A percentile compares a stretch with the other conserved stretches of the same genome.
These are phyloP conservation scores for Allium fistulosum DNA, from an alignment of 106 monocot species.

Conservation along the genomic window DNA sequence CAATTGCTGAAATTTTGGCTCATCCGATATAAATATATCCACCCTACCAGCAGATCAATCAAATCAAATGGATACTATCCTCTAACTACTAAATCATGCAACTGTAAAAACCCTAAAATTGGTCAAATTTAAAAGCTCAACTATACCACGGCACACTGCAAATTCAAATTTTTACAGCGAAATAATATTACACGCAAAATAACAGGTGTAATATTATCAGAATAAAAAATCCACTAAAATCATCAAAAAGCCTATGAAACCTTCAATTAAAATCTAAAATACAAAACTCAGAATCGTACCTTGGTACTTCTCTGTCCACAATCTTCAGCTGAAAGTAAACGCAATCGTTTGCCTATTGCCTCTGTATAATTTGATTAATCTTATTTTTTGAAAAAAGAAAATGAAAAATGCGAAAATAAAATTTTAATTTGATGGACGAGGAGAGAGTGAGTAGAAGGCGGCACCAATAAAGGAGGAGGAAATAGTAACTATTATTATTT, in stretches of 20 bases:
- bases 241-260: neutral
- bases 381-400: neutral
- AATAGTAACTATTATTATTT: neutral
- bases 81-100: neutral
- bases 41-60: no score
- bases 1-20: no score
- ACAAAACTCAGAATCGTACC: slow-evolving; percentile 1
- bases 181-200: neutral
- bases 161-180: slow-evolving; percentile 4
- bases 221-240: neutral
- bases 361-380: neutral
- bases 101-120: slow-evolving; percentile 1
- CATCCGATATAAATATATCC: no score
- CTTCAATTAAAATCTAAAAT: neutral
- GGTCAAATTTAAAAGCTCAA: neutral
- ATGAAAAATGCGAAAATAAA: neutral
- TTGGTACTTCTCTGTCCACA: neutral
- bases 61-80: neutral
- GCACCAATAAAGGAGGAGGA: slow-evolving; percentile 1
- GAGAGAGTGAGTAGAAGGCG: slow-evolving; percentile 4
- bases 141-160: neutral
- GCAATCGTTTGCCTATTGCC: neutral
- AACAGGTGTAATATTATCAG: neutral
- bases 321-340: neutral
- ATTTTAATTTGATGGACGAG: neutral